Evolutionary conservation across 352 stramenopile species (phyloP).

Genomic region (Aphanomyces cochlioides): DNA sequence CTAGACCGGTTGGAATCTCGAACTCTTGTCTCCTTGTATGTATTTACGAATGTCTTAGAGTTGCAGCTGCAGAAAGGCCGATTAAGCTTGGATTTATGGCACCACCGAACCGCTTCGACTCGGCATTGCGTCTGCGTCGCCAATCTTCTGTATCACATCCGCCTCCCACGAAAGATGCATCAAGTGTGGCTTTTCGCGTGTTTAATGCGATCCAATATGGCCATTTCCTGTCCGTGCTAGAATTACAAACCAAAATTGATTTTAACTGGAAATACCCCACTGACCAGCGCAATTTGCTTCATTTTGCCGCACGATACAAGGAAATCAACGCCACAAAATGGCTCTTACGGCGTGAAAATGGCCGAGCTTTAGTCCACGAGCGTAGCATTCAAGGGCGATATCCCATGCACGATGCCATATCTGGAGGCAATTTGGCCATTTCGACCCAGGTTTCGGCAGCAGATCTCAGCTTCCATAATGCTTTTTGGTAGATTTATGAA

Average conservation of each 20-base stretch:
- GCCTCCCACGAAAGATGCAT: background rate
- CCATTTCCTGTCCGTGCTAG: conserved; percentile 22
- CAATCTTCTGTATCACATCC: background rate
- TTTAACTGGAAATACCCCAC: conserved; percentile 9
- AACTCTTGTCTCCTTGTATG: background rate
- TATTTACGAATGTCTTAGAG: no score
- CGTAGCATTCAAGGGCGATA: conserved; percentile 15
- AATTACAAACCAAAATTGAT: conserved; percentile 17
- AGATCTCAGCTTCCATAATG: background rate
- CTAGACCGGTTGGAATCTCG: conserved; percentile 12
- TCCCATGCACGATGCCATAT: conserved; percentile 24
- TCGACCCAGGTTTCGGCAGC: background rate
- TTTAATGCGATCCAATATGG: conserved; percentile 22
- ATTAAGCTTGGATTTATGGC: no score
- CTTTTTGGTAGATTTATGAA: background rate
- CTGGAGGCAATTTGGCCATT: conserved; percentile 15
- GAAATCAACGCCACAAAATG: background rate
- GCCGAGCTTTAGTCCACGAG: background rate
- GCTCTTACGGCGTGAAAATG: conserved; percentile 2
- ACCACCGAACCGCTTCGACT: background rate
- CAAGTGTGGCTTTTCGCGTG: conserved; percentile 13
- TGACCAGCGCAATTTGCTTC: conserved; percentile 12
- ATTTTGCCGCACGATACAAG: conserved; percentile 28
- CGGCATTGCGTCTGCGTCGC: background rate
- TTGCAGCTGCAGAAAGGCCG: no score